Evolutionary conservation across 352 stramenopile species (phyloP).

Genomic region (Phytophthora pistaciae): DNA sequence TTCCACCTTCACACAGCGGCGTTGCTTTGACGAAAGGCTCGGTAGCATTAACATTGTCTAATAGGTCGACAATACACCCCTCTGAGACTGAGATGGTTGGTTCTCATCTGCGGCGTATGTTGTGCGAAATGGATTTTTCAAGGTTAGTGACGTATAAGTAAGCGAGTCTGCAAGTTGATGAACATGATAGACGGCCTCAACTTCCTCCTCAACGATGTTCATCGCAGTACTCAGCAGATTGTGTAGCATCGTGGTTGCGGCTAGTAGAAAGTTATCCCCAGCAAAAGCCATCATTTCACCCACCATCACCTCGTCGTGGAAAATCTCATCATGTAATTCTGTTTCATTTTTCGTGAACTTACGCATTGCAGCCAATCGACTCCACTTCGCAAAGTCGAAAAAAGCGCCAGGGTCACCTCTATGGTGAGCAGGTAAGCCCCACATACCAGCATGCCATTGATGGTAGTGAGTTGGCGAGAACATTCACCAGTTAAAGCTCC

Average conservation of each 20-base stretch:
- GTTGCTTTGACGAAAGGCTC: neutral
- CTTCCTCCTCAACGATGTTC: neutral
- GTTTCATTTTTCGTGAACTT: too few relatives aligned
- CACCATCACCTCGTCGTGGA: neutral
- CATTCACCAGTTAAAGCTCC: neutral
- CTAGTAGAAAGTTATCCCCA: neutral
- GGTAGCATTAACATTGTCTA: neutral
- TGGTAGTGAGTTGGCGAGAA: neutral
- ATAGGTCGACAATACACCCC: neutral
- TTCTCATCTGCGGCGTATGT: neutral
- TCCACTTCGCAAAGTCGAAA: neutral
- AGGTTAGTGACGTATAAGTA: neutral
- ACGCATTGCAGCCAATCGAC: too few relatives aligned
- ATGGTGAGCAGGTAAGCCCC: too few relatives aligned
- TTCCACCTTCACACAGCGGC: neutral
- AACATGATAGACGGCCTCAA: neutral
- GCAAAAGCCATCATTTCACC: neutral
- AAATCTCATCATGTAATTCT: too few relatives aligned
- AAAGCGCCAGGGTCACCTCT: neutral
- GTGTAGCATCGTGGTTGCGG: neutral
- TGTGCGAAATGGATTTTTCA: neutral
- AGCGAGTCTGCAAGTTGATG: neutral
- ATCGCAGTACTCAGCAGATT: neutral
- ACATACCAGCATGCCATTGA: neutral
- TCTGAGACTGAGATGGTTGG: neutral